Evolutionary conservation across 768 basidiomycete species (phyloP), one percentile per base, ranked within the genome.

Genomic region (Phaffia australis): DNA sequence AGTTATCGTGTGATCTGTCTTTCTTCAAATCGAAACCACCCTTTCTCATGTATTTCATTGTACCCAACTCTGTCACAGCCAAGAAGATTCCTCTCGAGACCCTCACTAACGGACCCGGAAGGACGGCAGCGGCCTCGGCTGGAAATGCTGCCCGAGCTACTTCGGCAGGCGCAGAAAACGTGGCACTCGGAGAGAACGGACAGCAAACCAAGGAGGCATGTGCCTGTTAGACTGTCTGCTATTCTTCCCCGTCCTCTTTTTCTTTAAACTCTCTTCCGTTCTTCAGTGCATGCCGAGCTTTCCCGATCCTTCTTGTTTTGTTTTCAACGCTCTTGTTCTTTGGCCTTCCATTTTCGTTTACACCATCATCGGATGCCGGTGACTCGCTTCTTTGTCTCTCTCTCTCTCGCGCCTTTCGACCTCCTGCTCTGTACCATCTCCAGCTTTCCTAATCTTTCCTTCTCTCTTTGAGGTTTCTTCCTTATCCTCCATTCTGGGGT

Each of bases 31-130:
- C 4, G 52, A n/a, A 54, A 25, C 46, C 30, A n/a, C 57, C 30
- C 21, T 58, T 57, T 21, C 59, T 21, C 5, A 55, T 25, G 62
- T 25, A 56, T 30, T 48, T 25, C 52, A 54, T 50, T 32, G 4
- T 21, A 63, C 9, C 29, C 42, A 62, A 60, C 55, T 66, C 48
- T 18, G 11, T 68, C 15, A 15, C 76, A 87, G 86, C 86, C 76
- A 87, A 87, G 81, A 86, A 86, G 73, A 85, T 87, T 72, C 87
- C 87, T n/a, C 88, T 97, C 75, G 94, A 98, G 73, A 60, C 60
- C n/a, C 66, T 67, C 46, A 56, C 66, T n/a, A 87, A 90, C 71
- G 92, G 95, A 72, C 78, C 92, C 71, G 89, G 89, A 59, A 87
- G 92, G 16, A 84, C 87, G 50, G 84, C 87, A 54, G 84, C 84